phyloP scores from a whole-genome alignment of 495 filamentous ascomycete genomes.

The Neurospora tetrasperma region DNA sequence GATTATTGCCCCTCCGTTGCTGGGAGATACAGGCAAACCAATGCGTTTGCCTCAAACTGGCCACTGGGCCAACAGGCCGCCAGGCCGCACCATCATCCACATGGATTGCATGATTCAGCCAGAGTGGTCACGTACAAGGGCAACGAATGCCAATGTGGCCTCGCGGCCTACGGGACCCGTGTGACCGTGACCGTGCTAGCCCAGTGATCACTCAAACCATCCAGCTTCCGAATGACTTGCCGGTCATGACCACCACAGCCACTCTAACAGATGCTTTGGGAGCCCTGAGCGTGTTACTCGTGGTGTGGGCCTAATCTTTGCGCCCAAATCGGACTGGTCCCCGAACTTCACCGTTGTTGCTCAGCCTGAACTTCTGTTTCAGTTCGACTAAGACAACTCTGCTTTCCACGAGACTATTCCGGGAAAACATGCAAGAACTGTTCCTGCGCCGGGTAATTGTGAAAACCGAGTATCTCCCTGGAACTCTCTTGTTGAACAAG shows the following conservation, averaged over 20 bases:
- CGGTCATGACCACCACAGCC: background rate
- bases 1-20: conserved; percentile 31
- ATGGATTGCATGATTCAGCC: background rate
- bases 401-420: conserved; percentile 47
- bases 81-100: conserved; percentile 53
- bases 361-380: background rate
- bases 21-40: background rate
- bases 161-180: background rate
- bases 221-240: background rate
- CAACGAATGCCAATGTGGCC: background rate
- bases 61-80: background rate
- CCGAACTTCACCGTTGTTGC: background rate
- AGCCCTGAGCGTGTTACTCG: background rate
- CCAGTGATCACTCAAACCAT: conserved; percentile 3
- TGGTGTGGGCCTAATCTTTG: background rate
- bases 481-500: conserved; percentile 61
- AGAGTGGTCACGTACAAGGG: background rate
- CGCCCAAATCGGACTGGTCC: background rate
- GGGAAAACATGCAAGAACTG: conserved; percentile 65
- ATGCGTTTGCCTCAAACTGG: background rate
- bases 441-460: conserved; percentile 14
- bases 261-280: background rate
- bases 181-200: background rate
- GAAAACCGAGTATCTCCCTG: conserved; percentile 46
- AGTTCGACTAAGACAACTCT: background rate